Percentiles rank a stretch among this genome's conserved stretches.
phyloP scores from a whole-genome alignment of 768 basidiomycete species.

The Guyanaporus albipodus region DNA sequence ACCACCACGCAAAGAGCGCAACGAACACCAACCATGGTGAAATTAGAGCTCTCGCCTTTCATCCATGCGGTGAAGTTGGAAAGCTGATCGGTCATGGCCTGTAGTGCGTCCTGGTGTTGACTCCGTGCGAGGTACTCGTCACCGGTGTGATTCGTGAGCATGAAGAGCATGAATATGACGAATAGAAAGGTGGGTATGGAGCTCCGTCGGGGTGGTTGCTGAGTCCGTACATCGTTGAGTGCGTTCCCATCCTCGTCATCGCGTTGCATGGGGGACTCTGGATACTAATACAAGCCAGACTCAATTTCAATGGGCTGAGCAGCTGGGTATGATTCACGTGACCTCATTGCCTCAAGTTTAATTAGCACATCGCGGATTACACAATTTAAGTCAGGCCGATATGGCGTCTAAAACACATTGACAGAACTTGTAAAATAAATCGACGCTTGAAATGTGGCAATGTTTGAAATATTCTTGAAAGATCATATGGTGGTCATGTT shows the following conservation, averaged over 20 bases:
- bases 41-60: constrained; percentile 62
- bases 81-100: constrained; percentile 52
- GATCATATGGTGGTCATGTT: no score
- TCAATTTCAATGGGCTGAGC: background rate
- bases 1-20: background rate
- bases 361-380: no score
- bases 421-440: no score
- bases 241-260: constrained; percentile 20
- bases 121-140: constrained; percentile 63
- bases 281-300: no score
- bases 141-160: constrained; percentile 72
- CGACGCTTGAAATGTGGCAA: no score
- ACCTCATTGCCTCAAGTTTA: no score
- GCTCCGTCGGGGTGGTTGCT: constrained; percentile 45
- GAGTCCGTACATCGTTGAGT: constrained; percentile 8
- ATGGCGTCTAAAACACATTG: no score
- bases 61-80: constrained; percentile 77
- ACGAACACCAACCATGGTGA: constrained; percentile 51
- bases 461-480: no score
- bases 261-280: constrained; percentile 34
- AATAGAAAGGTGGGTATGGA: constrained; percentile 73
- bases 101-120: constrained; percentile 64
- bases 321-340: constrained; percentile 20
- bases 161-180: constrained; percentile 68
- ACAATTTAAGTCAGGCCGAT: no score